A percentile compares a stretch with the other conserved stretches of the same genome.
Conservation (phyloP, 106 monocot genomes). For the Allium sativum region DNA sequence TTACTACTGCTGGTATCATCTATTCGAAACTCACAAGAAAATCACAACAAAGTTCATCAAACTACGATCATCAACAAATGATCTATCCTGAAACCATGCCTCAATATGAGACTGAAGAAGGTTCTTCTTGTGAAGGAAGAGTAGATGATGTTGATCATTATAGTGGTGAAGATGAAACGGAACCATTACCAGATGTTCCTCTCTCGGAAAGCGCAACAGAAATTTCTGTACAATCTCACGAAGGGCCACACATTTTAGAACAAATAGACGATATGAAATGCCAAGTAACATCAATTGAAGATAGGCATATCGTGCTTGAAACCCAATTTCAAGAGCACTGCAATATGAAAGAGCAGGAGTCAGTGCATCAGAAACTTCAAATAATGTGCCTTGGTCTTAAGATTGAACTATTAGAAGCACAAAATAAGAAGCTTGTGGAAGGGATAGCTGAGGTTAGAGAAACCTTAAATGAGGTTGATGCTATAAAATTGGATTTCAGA, state of each 20-base stretch:
- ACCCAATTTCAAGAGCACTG: conserved; percentile 27
- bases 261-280: conserved; percentile 25
- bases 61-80: conserved; percentile 2
- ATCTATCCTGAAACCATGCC: conserved; percentile 6
- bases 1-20: conserved; percentile 11
- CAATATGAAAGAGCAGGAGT: conserved; percentile 30
- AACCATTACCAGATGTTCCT: background rate
- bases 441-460: conserved; percentile 6
- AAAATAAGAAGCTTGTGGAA: conserved; percentile 24
- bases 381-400: conserved; percentile 46
- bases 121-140: background rate
- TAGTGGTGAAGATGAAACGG: background rate
- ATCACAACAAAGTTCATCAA: background rate
- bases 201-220: background rate
- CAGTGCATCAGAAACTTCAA: conserved; percentile 39
- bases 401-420: conserved; percentile 25
- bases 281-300: conserved; percentile 12
- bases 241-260: conserved; percentile 5
- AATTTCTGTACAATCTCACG: background rate
- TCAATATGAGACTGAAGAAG: conserved; percentile 2
- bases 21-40: conserved; percentile 5
- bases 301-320: conserved; percentile 11
- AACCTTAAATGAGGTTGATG: conserved; percentile 9
- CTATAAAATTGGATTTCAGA: conserved; percentile 8
- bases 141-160: background rate